A percentile compares a stretch with the other conserved stretches of the same genome.
These are phyloP conservation scores for Schizothecium vesticola DNA, from an alignment of 495 filamentous ascomycete genomes.

Conservation along the genomic window DNA sequence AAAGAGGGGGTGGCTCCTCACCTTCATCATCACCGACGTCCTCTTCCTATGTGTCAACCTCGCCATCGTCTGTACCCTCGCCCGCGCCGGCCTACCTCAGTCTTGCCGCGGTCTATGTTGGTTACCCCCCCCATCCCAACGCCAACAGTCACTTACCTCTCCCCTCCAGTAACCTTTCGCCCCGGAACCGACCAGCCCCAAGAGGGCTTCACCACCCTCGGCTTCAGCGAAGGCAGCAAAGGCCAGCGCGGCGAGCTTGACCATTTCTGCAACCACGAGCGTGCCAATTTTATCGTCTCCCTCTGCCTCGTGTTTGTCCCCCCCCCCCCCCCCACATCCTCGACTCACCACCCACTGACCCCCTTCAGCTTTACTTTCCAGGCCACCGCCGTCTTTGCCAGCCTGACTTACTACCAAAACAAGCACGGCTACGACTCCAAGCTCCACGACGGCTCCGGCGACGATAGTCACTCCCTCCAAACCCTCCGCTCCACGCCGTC, in stretches of 20 bases:
- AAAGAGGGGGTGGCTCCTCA: slow-evolving; percentile 20
- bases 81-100: slow-evolving; percentile 29
- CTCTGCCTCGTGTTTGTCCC: slow-evolving; percentile 29
- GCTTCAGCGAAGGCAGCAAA: slow-evolving; percentile 25
- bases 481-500: slow-evolving; percentile 10
- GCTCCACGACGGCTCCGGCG: slow-evolving; percentile 18
- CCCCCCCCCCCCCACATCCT: neutral
- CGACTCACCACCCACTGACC: slow-evolving; percentile 3
- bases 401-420: slow-evolving; percentile 29
- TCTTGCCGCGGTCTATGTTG: slow-evolving; percentile 33
- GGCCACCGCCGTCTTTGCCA: slow-evolving; percentile 26
- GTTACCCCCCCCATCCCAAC: neutral
- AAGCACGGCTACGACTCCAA: slow-evolving; percentile 22
- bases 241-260: slow-evolving; percentile 27
- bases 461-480: slow-evolving; percentile 23
- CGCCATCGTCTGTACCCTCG: slow-evolving; percentile 30
- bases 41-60: slow-evolving; percentile 24
- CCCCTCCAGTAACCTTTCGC: slow-evolving; percentile 8
- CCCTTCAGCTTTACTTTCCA: slow-evolving; percentile 34
- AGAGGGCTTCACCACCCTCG: slow-evolving; percentile 16
- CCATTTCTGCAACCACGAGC: slow-evolving; percentile 32
- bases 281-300: slow-evolving; percentile 30
- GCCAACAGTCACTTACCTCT: neutral
- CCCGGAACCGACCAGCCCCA: slow-evolving; percentile 6
- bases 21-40: slow-evolving; percentile 28